Base-by-base conservation (phyloP, 1,284 basidiomycete species). In the Fomes fomentarius region DNA sequence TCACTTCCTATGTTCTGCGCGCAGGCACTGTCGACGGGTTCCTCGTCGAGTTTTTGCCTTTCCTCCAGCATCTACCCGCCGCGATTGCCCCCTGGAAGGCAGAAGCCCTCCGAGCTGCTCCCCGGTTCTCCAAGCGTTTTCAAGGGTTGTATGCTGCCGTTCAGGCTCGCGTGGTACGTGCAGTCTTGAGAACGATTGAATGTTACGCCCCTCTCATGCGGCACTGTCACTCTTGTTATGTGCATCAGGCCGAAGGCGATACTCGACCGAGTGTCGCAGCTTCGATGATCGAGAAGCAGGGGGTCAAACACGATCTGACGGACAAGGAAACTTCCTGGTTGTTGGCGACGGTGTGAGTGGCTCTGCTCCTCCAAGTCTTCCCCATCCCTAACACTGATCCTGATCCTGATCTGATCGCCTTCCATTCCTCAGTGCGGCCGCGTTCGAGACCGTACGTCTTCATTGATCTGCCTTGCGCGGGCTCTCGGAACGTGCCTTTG, bases 11-110 rank as follows among this genome's bases (percentile, higher is more conserved):
- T 17, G 39, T 51, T 19, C 42, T 51, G 12, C 42, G 33, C 17
- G 40, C 50, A 19, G 50, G 50, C 34, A 44, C 44, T 25, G 50
- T 51, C 25, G 50, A 51, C 35, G 50, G 41, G n/a, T 44, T 22
- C 28, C 25, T 44, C 14, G 42, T 51, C 17, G 50, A 51, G 33
- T 44, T 38, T 14, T 28, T 51, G 12, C 50, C 50, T 5, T 31
- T 39, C 24, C 26, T 51, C 4, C 43, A 37, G 42, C 35, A 38
- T 11, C 11, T 51, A 6, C 50, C 50, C 12, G 12, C 50, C 5
- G 24, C 17, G 21, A 3, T 51, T 15, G 50, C 50, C 9, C 50
- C 50, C 10, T 51, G 50, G 50, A 51, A 51, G 42, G 38, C n/a
- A 34, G 42, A 43, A 8, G 42, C 50, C 17, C 41, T 44, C 31